Conservation (phyloP, 2,329 filamentous ascomycete species). For the Hypomyces rosellus region DNA sequence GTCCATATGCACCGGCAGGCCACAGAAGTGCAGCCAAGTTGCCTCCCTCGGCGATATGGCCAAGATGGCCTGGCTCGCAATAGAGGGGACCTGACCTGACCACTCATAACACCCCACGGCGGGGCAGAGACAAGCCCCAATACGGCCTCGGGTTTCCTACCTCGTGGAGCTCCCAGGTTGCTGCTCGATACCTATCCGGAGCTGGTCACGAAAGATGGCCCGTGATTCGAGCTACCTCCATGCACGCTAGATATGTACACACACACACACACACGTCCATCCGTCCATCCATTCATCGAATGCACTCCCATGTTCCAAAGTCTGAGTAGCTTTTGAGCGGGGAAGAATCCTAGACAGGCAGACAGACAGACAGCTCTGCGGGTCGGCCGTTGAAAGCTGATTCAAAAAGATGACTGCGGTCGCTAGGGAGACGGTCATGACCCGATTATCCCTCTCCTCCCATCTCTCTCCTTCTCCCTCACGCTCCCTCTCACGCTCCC, state of each 20-base stretch:
- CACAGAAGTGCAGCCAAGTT: conserved; percentile 10
- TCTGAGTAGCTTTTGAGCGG: background rate
- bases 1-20: conserved; percentile 10
- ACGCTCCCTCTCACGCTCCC: background rate
- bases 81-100: background rate
- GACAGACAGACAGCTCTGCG: background rate
- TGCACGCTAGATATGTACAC: background rate
- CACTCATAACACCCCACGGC: background rate
- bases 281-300: too few species aligned
- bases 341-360: background rate
- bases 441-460: background rate
- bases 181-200: background rate
- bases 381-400: conserved; percentile 3
- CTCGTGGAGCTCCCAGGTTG: background rate
- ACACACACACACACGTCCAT: background rate
- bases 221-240: conserved; percentile 6
- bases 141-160: conserved; percentile 2
- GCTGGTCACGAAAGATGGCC: conserved; percentile 3
- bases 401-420: background rate
- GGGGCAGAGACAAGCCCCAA: conserved; percentile 1
- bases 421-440: background rate
- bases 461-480: background rate
- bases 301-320: background rate
- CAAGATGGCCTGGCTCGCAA: too few species aligned
- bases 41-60: background rate